Percentiles rank a stretch among this genome's conserved stretches.
phyloP scores from a whole-genome alignment of 106 monocot species.

The Agapanthus africanus region DNA sequence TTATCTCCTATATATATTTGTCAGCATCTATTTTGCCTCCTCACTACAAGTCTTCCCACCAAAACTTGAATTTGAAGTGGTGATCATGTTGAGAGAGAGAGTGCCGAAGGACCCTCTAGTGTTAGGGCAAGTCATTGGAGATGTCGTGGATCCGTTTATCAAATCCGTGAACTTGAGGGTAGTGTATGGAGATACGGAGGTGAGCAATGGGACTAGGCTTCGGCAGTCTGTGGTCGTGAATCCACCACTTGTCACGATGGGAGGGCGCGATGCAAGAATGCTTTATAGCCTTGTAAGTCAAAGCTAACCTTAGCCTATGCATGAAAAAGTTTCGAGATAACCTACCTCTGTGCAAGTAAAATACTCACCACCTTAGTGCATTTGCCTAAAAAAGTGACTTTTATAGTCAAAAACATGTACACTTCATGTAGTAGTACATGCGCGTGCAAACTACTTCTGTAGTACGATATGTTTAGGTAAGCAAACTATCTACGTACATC shows the following conservation, averaged over 20 bases:
- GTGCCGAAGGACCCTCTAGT: conserved; percentile 48
- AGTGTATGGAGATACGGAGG: conserved; percentile 38
- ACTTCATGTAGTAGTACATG: too few relatives aligned
- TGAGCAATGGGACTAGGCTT: conserved; percentile 52
- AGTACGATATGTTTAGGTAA: too few relatives aligned
- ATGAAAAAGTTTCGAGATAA: too few relatives aligned
- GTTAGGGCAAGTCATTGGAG: conserved; percentile 61
- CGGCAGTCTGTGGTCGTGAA: conserved; percentile 30
- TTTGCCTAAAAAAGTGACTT: too few relatives aligned
- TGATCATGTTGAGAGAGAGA: not conserved
- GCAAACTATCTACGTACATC: too few relatives aligned
- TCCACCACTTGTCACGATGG: conserved; percentile 40
- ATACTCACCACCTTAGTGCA: too few relatives aligned
- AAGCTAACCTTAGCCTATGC: too few relatives aligned
- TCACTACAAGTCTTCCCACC: conserved; percentile 4
- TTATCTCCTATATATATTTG: conserved; percentile 27
- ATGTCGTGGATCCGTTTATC: conserved; percentile 66
- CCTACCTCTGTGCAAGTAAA: too few relatives aligned
- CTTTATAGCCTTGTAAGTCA: conserved; percentile 77
- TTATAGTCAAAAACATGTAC: too few relatives aligned
- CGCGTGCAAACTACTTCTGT: too few relatives aligned
- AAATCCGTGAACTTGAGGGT: conserved; percentile 36
- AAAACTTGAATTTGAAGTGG: conserved; percentile 3
- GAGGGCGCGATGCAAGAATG: conserved; percentile 31
- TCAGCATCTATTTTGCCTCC: too few relatives aligned